Conservation (phyloP, 177 flowering plant genomes). For the Vitis hybrid region DNA sequence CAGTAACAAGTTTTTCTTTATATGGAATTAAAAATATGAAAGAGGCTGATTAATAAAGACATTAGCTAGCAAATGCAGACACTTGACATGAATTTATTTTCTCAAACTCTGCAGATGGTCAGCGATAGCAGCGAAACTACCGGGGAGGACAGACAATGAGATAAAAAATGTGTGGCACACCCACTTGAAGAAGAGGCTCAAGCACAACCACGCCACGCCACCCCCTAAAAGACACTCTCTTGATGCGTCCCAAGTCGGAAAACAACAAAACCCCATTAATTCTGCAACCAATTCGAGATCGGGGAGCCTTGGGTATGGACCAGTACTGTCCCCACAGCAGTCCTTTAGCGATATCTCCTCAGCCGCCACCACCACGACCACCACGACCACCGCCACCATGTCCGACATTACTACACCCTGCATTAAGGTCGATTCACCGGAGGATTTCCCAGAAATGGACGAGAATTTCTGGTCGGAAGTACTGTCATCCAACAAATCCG, state of each 20-base stretch:
- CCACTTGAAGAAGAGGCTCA: conserved; percentile 67
- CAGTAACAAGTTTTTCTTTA: no score
- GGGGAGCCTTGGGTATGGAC: background rate
- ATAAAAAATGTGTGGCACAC: conserved; percentile 93
- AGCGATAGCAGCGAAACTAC: conserved; percentile 71
- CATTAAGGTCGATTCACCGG: conserved; percentile 15
- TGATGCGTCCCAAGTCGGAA: background rate
- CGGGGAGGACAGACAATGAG: conserved; percentile 85
- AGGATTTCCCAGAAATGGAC: conserved; percentile 27
- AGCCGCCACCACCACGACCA: background rate
- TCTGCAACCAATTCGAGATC: background rate
- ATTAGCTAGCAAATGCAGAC: no score
- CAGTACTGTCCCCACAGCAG: conserved; percentile 24
- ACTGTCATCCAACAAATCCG: conserved; percentile 22
- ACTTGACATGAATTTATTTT: background rate
- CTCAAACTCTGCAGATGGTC: conserved; percentile 60
- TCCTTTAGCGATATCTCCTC: conserved; percentile 44
- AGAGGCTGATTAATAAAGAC: no score
- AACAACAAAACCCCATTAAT: conserved; percentile 5
- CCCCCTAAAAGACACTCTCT: conserved; percentile 11
- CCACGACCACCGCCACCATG: background rate
- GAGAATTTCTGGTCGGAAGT: conserved; percentile 52
- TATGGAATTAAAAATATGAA: no score
- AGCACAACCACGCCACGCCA: conserved; percentile 13
- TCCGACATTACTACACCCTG: background rate